Evolutionary conservation across 108 stramenopile species (phyloP), one percentile per base, ranked within the genome.

Genomic region (Mediolabrus comicus): DNA sequence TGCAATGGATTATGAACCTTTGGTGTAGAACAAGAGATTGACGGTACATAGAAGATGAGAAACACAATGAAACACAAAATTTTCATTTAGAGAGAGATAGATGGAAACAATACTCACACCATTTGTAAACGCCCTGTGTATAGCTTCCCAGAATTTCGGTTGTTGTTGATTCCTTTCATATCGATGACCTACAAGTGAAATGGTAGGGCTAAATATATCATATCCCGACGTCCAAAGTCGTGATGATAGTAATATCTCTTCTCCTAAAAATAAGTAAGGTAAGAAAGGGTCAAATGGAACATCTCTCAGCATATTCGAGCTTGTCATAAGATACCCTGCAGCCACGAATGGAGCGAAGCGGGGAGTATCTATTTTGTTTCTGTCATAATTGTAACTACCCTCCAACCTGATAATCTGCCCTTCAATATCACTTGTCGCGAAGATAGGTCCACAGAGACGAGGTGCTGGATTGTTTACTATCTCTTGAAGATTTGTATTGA

Each of bases 211-310:
- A 75, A 97, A 99, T 29, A 99, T 97, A 76, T 98, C 97, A 75
- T 97, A 99, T 8, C 96, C 98, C 38, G 87, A 69, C 8, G 97
- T 98, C 95, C 95, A 97, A 13, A 97, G 72, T 26, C 98, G 87
- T 32, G 93, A 83, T 28, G 79, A 88, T 59, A 97, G 79, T 68
- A 92, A 75, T 72, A 98, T 98, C 69, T 98, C 98, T 70, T 98
- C 97, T 27, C 98, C 97, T 94, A 98, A 97, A 81, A 99, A 99
- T 13, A 99, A 89, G 80, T 93, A 98, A 10, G 97, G 97, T 51
- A 99, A 67, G 70, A 97, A 97, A 9, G 98, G 98, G 82, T 99
- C 98, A 70, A 97, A 98, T 0, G 97, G 97, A n/a, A 98, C 93
- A 52, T 92, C 78, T n/a, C 71, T 36, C 24, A 82, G 66, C 32